These are phyloP conservation scores for Boletus sp. DNA, from an alignment of 768 basidiomycete species.

Conservation along the genomic window DNA sequence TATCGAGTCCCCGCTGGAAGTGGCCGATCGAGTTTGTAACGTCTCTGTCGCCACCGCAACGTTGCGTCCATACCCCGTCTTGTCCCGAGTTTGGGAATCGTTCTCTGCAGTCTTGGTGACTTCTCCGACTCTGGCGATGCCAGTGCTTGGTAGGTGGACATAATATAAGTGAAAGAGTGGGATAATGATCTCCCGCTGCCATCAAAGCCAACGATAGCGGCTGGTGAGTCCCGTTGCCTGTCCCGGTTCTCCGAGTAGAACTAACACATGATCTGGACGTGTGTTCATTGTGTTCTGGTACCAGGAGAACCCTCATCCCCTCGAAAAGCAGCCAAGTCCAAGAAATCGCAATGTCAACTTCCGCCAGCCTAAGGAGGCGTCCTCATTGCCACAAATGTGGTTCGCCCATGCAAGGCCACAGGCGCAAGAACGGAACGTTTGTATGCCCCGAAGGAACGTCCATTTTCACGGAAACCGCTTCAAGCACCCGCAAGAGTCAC, in stretches of 20 bases:
- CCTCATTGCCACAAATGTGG: slow-evolving; percentile 36
- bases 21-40: not conserved
- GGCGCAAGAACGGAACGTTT: slow-evolving; percentile 30
- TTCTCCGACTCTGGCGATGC: slow-evolving; percentile 5
- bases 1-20: not conserved
- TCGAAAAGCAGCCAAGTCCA: slow-evolving; percentile 2
- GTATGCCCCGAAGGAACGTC: slow-evolving; percentile 26
- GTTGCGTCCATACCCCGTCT: slow-evolving; percentile 7
- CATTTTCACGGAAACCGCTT: slow-evolving; percentile 12
- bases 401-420: slow-evolving; percentile 33
- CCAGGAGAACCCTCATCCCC: not conserved
- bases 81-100: slow-evolving; percentile 23
- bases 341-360: slow-evolving; percentile 24
- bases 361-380: slow-evolving; percentile 31
- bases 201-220: slow-evolving; percentile 25
- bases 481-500: slow-evolving; percentile 17
- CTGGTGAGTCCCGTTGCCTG: slow-evolving; percentile 20
- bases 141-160: slow-evolving; percentile 1
- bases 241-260: not conserved
- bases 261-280: slow-evolving; percentile 1
- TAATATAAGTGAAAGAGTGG: slow-evolving; percentile 25
- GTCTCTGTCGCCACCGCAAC: slow-evolving; percentile 25
- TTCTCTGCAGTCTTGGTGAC: slow-evolving; percentile 13
- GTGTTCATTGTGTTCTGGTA: not conserved
- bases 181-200: slow-evolving; percentile 17